Percentiles rank a stretch among this genome's conserved stretches.
Evolutionary conservation across 331 rosid species (phyloP).

Genomic region (Arachis monticola): DNA sequence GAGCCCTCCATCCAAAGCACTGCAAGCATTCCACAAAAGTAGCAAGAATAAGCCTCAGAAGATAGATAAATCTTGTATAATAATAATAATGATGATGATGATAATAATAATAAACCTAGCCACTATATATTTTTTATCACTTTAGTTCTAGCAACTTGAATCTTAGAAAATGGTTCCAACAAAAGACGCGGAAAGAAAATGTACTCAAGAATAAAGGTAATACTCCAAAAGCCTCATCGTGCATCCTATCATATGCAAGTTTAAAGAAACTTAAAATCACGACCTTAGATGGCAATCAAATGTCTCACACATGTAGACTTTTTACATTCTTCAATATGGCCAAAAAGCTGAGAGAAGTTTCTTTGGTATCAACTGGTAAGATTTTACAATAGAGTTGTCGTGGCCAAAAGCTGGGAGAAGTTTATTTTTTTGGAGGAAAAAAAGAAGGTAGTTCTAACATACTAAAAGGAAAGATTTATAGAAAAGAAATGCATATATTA

Average conservation of each 20-base stretch:
- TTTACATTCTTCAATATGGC: no score
- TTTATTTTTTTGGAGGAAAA: neutral
- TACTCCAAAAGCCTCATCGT: neutral
- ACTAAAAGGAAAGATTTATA: neutral
- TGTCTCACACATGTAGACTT: no score
- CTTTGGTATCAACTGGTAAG: neutral
- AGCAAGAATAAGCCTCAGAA: conserved; percentile 38
- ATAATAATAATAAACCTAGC: neutral
- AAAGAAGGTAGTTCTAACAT: neutral
- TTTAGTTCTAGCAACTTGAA: neutral
- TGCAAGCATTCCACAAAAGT: conserved; percentile 55
- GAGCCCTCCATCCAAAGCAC: conserved; percentile 95
- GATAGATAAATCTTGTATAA: conserved; percentile 32
- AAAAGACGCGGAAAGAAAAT: neutral
- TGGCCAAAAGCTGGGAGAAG: conserved; percentile 22
- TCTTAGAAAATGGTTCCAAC: neutral
- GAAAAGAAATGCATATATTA: conserved; percentile 41
- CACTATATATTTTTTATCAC: conserved; percentile 6
- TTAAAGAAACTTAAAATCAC: conserved; percentile 11
- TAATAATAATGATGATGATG: no score
- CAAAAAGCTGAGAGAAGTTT: no score
- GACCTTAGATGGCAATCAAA: no score
- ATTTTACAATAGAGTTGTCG: neutral
- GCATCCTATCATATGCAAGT: neutral
- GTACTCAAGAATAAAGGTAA: neutral